These are phyloP conservation scores for Corymbia maculata DNA, from an alignment of 345 rosid genomes.

Conservation along the genomic window DNA sequence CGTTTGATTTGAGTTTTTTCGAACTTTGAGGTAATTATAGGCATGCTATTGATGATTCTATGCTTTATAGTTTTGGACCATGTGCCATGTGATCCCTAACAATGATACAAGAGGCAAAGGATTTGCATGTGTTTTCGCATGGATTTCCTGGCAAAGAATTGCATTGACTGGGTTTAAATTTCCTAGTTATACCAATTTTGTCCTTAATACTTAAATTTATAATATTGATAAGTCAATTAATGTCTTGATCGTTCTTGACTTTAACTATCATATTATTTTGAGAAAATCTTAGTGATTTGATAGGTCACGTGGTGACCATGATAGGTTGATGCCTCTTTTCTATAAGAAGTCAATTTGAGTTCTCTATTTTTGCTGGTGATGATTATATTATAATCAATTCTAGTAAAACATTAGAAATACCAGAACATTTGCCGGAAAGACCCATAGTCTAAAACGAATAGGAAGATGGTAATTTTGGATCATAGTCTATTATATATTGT, in stretches of 20 bases:
- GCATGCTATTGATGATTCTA: neutral
- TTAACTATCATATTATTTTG: neutral
- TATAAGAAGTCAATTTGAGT: neutral
- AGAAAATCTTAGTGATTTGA: neutral
- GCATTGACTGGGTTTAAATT: neutral
- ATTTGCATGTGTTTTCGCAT: neutral
- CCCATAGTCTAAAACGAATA: too few relatives aligned
- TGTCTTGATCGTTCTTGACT: neutral
- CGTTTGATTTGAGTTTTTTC: neutral
- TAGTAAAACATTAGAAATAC: neutral
- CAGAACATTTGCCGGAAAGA: neutral
- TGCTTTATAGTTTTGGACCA: neutral
- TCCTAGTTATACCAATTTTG: neutral
- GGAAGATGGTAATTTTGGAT: neutral
- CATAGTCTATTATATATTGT: too few relatives aligned
- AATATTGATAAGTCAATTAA: neutral
- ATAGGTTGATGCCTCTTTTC: neutral
- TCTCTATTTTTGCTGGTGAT: too few relatives aligned
- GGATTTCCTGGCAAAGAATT: neutral
- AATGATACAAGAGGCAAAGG: neutral
- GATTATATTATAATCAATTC: neutral
- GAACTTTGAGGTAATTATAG: neutral
- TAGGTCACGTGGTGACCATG: neutral
- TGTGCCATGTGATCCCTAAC: neutral
- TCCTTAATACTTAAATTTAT: neutral